phyloP scores from a whole-genome alignment of 371 early-diverging fungal genomes.

The Cladochytrium tenue region DNA sequence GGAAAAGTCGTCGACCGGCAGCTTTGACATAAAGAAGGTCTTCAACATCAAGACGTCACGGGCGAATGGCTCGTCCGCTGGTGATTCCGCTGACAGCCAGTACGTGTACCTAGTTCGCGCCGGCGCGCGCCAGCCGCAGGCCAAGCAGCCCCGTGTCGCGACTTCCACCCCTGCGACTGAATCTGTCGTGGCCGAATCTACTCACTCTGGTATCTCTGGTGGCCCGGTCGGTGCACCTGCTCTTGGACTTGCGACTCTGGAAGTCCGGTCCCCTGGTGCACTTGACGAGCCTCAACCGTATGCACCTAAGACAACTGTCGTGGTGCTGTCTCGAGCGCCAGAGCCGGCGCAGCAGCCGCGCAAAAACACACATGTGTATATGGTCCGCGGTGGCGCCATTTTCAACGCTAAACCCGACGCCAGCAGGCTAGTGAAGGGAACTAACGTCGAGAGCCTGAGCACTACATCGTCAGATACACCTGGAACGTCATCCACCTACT shows the following conservation, averaged over 20 bases:
- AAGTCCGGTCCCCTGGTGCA: too few relatives aligned
- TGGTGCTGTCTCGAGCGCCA: slow-evolving; percentile 6
- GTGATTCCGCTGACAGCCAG: neutral
- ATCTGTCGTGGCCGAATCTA: neutral
- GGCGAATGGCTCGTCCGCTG: neutral
- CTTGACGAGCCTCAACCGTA: neutral
- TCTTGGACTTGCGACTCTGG: neutral
- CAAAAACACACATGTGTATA: slow-evolving; percentile 9
- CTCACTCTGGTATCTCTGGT: neutral
- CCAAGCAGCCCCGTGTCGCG: neutral
- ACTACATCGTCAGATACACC: too few relatives aligned
- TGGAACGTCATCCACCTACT: too few relatives aligned
- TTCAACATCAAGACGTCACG: slow-evolving; percentile 2
- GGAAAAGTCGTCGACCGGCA: neutral
- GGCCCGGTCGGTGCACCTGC: neutral
- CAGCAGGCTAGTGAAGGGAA: neutral
- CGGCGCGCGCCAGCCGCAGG: slow-evolving; percentile 2
- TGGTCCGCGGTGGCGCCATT: slow-evolving; percentile 7
- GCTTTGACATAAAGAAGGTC: slow-evolving; percentile 11
- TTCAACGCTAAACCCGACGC: neutral
- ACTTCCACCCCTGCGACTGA: too few relatives aligned
- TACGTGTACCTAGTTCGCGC: slow-evolving; percentile 13
- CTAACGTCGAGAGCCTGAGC: too few relatives aligned
- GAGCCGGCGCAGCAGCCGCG: neutral
- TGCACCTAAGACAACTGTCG: neutral